Evolutionary conservation across 805 yeast species (phyloP).

Genomic region (Suhomyces kilbournensis): DNA sequence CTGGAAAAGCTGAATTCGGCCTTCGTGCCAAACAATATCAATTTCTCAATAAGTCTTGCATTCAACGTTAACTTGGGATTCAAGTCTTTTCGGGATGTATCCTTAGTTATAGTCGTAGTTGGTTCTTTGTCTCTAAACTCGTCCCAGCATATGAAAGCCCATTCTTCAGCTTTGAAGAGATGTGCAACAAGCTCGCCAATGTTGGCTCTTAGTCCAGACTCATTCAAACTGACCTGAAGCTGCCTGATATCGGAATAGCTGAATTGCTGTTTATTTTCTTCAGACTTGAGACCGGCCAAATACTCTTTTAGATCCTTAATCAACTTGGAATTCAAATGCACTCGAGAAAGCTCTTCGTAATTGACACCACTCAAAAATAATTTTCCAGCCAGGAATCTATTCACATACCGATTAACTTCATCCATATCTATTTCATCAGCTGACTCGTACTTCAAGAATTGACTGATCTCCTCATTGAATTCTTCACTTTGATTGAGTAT

Average conservation of each 20-base stretch:
- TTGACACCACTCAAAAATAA: conserved; percentile 20
- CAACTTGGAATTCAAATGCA: conserved; percentile 19
- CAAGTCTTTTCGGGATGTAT: conserved; percentile 13
- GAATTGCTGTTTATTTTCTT: conserved; percentile 3
- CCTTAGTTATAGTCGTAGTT: conserved; percentile 17
- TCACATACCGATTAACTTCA: conserved; percentile 24
- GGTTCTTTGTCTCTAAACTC: conserved; percentile 12
- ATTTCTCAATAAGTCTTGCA: conserved; percentile 16
- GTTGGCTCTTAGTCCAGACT: conserved; percentile 20
- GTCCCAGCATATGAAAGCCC: conserved; percentile 19
- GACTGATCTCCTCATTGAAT: conserved; percentile 17
- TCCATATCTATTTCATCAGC: conserved; percentile 22
- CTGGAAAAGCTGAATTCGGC: conserved; percentile 24
- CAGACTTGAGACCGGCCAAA: background rate
- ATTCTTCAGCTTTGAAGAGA: conserved; percentile 19
- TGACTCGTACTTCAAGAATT: conserved; percentile 16
- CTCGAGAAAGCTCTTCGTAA: conserved; percentile 27
- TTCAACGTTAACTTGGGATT: conserved; percentile 19
- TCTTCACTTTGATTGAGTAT: conserved; percentile 23
- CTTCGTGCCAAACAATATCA: conserved; percentile 18
- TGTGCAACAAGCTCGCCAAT: conserved; percentile 10
- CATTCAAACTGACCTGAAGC: conserved; percentile 19
- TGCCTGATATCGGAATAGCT: conserved; percentile 23
- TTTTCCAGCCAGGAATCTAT: conserved; percentile 20
- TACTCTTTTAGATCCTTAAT: conserved; percentile 11